These are phyloP conservation scores for Verticillium nonalfalfae DNA, from an alignment of 2,329 filamentous ascomycete genomes.

Conservation along the genomic window DNA sequence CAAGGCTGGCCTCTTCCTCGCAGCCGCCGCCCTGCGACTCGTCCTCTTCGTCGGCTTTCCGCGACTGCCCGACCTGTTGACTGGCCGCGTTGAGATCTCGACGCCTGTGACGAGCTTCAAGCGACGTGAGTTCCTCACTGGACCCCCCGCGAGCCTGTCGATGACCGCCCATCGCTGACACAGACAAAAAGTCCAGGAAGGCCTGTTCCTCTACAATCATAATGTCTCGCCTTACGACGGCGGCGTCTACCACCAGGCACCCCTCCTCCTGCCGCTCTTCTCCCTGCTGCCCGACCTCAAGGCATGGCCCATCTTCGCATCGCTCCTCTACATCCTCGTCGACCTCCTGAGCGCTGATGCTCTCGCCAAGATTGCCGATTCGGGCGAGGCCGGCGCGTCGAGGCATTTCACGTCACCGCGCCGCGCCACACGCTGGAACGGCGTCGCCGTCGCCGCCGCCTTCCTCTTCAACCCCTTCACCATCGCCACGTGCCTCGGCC, in stretches of 20 bases:
- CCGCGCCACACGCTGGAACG: slow-evolving; percentile 67
- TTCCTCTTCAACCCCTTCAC: slow-evolving; percentile 96
- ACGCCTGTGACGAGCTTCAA: slow-evolving; percentile 98
- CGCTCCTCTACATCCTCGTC: slow-evolving; percentile 72
- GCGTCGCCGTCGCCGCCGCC: slow-evolving; percentile 69
- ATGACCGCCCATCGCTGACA: slow-evolving; percentile 1
- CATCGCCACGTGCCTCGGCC: slow-evolving; percentile 81
- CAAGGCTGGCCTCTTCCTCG: slow-evolving; percentile 57
- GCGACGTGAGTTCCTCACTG: slow-evolving; percentile 57
- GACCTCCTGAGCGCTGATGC: slow-evolving; percentile 80
- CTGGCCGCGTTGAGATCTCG: slow-evolving; percentile 89
- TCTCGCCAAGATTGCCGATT: slow-evolving; percentile 72
- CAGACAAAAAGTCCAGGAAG: slow-evolving; percentile 71
- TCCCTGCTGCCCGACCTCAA: slow-evolving; percentile 71
- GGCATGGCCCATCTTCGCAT: slow-evolving; percentile 64
- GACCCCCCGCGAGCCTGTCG: background rate
- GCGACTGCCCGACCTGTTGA: slow-evolving; percentile 75
- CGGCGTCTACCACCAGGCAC: slow-evolving; percentile 76
- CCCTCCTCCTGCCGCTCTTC: slow-evolving; percentile 85
- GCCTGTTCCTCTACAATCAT: slow-evolving; percentile 89
- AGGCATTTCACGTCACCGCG: slow-evolving; percentile 73
- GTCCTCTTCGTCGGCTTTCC: slow-evolving; percentile 78
- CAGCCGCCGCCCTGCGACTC: slow-evolving; percentile 72
- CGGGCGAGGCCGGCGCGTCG: slow-evolving; percentile 69
- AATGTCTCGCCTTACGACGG: slow-evolving; percentile 97